Percentiles rank a stretch among this genome's conserved stretches.
Conservation (phyloP, 129 eudicot genomes). For the Pittosporum tobira region DNA sequence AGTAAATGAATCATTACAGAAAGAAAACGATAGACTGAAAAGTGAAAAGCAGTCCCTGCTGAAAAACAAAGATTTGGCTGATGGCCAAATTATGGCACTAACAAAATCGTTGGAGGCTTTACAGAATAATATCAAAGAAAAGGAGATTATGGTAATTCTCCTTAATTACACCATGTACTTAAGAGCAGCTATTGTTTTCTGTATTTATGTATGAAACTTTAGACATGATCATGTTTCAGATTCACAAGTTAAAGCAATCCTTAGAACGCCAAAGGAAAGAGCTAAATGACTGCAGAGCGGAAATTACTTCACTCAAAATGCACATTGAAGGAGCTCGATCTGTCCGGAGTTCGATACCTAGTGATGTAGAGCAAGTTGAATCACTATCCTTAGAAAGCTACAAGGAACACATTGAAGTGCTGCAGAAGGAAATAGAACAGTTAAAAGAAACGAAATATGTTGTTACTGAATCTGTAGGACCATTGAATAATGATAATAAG, state of each 20-base stretch:
- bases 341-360: slow-evolving; percentile 20
- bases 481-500: slow-evolving; percentile 21
- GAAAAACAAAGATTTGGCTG: slow-evolving; percentile 65
- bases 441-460: slow-evolving; percentile 28
- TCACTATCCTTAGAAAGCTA: slow-evolving; percentile 39
- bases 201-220: slow-evolving; percentile 18
- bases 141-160: slow-evolving; percentile 51
- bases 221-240: slow-evolving; percentile 25
- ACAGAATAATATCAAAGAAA: slow-evolving; percentile 77
- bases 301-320: slow-evolving; percentile 75
- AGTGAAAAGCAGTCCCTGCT: slow-evolving; percentile 43
- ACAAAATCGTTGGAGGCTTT: slow-evolving; percentile 65
- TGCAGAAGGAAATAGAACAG: slow-evolving; percentile 44
- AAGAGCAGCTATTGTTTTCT: background rate
- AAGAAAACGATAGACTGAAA: slow-evolving; percentile 58
- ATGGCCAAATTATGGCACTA: slow-evolving; percentile 52
- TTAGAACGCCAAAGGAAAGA: slow-evolving; percentile 53
- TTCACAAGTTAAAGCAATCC: slow-evolving; percentile 61
- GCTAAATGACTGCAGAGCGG: slow-evolving; percentile 74
- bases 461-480: slow-evolving; percentile 28
- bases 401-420: slow-evolving; percentile 38
- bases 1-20: slow-evolving; percentile 55
- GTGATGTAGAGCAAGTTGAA: slow-evolving; percentile 29
- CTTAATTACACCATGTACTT: background rate
- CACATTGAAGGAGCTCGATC: slow-evolving; percentile 60